Conservation (phyloP, 1,284 basidiomycete species). For the Inonotus obliquus region DNA sequence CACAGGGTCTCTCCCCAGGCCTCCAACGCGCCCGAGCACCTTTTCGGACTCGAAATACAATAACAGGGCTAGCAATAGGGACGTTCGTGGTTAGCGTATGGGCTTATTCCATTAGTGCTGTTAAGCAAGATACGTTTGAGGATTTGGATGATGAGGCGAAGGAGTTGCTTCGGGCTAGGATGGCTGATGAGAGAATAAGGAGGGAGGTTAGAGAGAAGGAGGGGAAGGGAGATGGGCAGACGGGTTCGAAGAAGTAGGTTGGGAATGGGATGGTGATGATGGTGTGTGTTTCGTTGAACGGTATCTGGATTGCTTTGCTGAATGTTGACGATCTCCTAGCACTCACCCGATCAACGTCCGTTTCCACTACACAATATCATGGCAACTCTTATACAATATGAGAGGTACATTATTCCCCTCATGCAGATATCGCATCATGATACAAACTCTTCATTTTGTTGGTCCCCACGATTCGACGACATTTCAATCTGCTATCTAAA, state of each 20-base stretch:
- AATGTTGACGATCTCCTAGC: too few species aligned
- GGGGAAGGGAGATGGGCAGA: slow-evolving; percentile 20
- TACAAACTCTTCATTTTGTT: too few species aligned
- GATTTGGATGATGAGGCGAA: slow-evolving; percentile 76
- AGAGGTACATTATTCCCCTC: too few species aligned
- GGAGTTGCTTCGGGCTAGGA: slow-evolving; percentile 40
- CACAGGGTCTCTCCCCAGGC: slow-evolving; percentile 78
- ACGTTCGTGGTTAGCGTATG: slow-evolving; percentile 84
- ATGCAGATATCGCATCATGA: too few species aligned
- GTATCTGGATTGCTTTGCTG: too few species aligned
- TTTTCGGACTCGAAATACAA: slow-evolving; percentile 72
- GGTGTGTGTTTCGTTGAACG: too few species aligned
- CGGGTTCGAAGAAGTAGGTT: slow-evolving; percentile 6
- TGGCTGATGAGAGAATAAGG: slow-evolving; percentile 23
- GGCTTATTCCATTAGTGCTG: slow-evolving; percentile 89
- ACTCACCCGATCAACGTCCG: too few species aligned
- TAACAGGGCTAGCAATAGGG: slow-evolving; percentile 72
- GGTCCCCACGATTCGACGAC: too few species aligned
- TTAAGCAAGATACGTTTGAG: slow-evolving; percentile 90
- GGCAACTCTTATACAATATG: too few species aligned
- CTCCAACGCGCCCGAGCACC: slow-evolving; percentile 85
- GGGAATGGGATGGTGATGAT: too few species aligned
- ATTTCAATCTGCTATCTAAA: too few species aligned
- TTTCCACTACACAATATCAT: too few species aligned
- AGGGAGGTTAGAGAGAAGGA: neutral